A percentile compares a stretch with the other conserved stretches of the same genome.
Evolutionary conservation across 2,329 filamentous ascomycete genomes (phyloP).

Genomic region (Trichoderma semiorbis): DNA sequence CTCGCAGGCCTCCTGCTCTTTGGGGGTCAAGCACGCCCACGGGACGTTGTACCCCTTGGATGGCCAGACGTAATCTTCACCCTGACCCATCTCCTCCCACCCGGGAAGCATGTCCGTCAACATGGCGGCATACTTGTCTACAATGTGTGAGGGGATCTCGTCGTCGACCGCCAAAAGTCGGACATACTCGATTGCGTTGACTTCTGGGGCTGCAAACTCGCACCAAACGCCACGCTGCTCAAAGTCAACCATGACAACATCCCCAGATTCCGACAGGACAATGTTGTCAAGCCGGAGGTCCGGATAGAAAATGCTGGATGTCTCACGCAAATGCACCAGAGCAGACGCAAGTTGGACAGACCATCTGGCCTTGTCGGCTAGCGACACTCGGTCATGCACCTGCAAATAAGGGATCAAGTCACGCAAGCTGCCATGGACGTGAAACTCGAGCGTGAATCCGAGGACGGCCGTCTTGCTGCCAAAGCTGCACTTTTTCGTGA

Average conservation of each 20-base stretch:
- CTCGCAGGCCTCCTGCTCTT: conserved; percentile 55
- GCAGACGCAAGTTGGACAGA: conserved; percentile 50
- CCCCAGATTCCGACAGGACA: conserved; percentile 45
- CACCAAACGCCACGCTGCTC: conserved; percentile 62
- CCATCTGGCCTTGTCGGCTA: conserved; percentile 50
- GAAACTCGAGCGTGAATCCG: conserved; percentile 55
- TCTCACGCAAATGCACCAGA: conserved; percentile 47
- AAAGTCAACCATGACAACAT: conserved; percentile 58
- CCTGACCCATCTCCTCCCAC: conserved; percentile 40
- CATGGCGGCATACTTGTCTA: conserved; percentile 39
- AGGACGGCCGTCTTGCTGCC: conserved; percentile 53
- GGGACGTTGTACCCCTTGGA: conserved; percentile 51
- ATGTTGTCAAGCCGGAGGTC: conserved; percentile 60
- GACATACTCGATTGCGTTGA: conserved; percentile 57
- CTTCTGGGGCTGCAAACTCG: conserved; percentile 58
- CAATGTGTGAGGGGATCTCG: conserved; percentile 39
- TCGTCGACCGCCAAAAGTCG: conserved; percentile 51
- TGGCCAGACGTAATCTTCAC: conserved; percentile 48
- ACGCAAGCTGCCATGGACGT: conserved; percentile 52
- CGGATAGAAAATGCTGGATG: conserved; percentile 50
- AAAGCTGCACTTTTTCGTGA: conserved; percentile 55
- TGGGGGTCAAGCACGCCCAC: conserved; percentile 50
- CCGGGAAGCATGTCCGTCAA: conserved; percentile 44
- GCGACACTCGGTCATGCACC: conserved; percentile 42
- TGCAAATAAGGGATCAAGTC: conserved; percentile 52